A percentile compares a stretch with the other conserved stretches of the same genome.
phyloP scores from a whole-genome alignment of 805 yeast species.

The Yarrowia yakushimensis region DNA sequence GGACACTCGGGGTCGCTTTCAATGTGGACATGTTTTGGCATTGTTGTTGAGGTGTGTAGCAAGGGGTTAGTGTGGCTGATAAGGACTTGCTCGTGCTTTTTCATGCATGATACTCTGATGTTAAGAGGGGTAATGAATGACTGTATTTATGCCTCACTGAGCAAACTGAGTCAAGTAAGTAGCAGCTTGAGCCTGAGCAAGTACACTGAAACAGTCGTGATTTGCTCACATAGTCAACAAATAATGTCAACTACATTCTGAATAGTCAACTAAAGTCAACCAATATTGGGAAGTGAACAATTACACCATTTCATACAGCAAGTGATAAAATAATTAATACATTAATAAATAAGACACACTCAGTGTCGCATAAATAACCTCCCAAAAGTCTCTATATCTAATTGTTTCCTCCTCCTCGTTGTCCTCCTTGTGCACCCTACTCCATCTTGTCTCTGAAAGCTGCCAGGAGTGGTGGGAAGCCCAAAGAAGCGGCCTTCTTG shows the following conservation, averaged over 20 bases:
- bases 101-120: slow-evolving; percentile 18
- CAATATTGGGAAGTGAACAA: not conserved
- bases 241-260: not conserved
- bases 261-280: not conserved
- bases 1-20: slow-evolving; percentile 18
- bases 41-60: not conserved
- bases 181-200: no score
- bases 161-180: no score
- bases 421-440: not conserved
- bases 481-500: slow-evolving; percentile 23
- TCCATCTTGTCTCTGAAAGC: slow-evolving; percentile 19
- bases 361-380: slow-evolving; percentile 15
- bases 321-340: not conserved
- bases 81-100: not conserved
- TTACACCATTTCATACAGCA: no score
- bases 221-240: no score
- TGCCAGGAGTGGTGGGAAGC: slow-evolving; percentile 16
- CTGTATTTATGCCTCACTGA: no score
- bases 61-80: slow-evolving; percentile 9
- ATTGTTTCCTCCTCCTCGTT: not conserved
- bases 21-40: slow-evolving; percentile 3
- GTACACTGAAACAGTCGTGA: no score
- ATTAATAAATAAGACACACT: slow-evolving; percentile 18
- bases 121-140: not conserved
- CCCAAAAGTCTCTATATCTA: slow-evolving; percentile 8